These are phyloP conservation scores for Dryas octopetala DNA, from an alignment of 306 rosid genomes.

Conservation along the genomic window DNA sequence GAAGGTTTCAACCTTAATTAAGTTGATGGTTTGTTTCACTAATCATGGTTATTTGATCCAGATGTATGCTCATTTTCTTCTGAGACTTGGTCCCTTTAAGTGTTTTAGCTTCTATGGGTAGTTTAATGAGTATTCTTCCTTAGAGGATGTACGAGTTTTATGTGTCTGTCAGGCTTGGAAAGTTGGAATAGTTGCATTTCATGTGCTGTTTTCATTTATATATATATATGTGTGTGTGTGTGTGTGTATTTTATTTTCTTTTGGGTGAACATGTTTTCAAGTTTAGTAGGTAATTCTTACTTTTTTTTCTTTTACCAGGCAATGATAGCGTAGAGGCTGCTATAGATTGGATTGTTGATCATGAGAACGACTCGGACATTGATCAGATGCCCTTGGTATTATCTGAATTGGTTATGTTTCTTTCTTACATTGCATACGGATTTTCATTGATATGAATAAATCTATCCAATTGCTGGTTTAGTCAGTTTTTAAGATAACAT, in stretches of 20 bases:
- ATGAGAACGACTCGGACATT: conserved; percentile 65
- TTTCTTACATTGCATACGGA: neutral
- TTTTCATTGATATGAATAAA: neutral
- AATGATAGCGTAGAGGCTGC: conserved; percentile 60
- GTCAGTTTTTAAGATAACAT: neutral
- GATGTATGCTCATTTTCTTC: neutral
- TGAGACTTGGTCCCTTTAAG: neutral
- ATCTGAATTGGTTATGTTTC: neutral
- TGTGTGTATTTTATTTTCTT: too few relatives aligned
- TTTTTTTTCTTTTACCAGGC: conserved; percentile 41
- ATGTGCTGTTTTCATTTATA: neutral
- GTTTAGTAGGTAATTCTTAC: neutral
- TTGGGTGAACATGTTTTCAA: neutral
- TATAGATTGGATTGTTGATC: conserved; percentile 68
- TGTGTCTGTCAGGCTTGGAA: neutral
- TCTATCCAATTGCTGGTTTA: neutral
- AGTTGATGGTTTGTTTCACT: neutral
- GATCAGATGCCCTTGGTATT: conserved; percentile 70
- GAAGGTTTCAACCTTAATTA: neutral
- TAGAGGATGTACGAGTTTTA: neutral
- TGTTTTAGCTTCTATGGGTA: neutral
- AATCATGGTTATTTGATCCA: neutral
- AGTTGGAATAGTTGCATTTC: neutral
- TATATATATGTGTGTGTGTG: neutral
- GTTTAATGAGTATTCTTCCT: neutral